Evolutionary conservation across 805 yeast genomes (phyloP), one percentile per base, ranked within the genome.

Genomic region (Wickerhamomyces tratensis): DNA sequence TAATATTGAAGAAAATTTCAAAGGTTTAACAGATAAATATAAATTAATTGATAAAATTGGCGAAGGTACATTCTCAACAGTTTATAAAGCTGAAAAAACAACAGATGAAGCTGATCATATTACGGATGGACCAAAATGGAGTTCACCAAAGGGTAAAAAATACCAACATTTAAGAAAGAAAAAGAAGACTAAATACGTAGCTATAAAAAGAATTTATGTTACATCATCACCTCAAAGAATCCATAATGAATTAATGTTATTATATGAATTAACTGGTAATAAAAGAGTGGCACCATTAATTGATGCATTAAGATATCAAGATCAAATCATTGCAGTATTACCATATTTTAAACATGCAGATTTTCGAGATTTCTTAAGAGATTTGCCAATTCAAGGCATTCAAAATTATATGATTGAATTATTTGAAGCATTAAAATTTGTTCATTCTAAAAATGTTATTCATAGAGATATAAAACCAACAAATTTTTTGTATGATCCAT

Each of bases 151-250:
- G 33, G 54, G 47, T 36, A 49, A 44, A 9, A 43, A 43, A 29
- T 38, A 41, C n/a, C 58, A 57, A 26, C 50, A 20, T 20, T 20
- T 52, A 45, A 67, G 61, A 48, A 68, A 58, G 50, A 69, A 69
- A 38, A 59, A 69, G n/a, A 35, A 38, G 7, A 38, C 46, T 26
- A 46, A 56, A 33, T 63, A 58, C 41, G 98, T 93, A 44, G 99
- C 99, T 2, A 68, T 93, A 50, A 93, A 93, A 59, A 77, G 93
- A 54, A 87, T 93, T 39, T 89, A 91, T 60, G 98, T 89, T 20
- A 93, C 98, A 0, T 86, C 96, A 1, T 87, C 97, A 7, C 97
- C 98, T 0, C 81, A 78, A 48, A 74, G 99, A 61, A 91, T 93
- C 37, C 79, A 76, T 52, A 89, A 89, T 59, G 99, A 93, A 61